Base-by-base conservation (phyloP, 1,284 basidiomycete species). In the Trichosporon coremiiforme region DNA sequence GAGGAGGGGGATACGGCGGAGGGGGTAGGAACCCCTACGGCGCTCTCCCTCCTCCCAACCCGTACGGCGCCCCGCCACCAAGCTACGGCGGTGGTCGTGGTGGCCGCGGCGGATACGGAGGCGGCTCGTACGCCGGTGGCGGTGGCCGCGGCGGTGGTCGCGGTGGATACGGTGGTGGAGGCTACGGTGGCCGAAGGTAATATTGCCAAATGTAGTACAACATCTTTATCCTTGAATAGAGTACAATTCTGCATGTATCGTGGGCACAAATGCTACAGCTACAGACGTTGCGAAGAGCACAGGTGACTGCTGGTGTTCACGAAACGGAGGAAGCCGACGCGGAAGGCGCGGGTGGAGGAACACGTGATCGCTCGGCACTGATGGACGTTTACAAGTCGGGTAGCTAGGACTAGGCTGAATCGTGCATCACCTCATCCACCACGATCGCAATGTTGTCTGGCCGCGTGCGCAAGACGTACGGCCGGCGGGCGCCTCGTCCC, bases 121-220 rank as follows among this genome's bases (percentile, higher is more conserved):
- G 67, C 38, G 62, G 64, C 17, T 63, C 53, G 2, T 50, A 50
- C 29, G 55, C 60, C 13, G 55, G 65, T 10, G 53, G 41, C 15
- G 60, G 60, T 17, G n/a, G n/a, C n/a, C n/a, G n/a, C n/a, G 57
- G 66, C 47, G 66, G 65, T 12, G 50, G 31, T 22, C 73, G 73
- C 25, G 73, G 74, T 33, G 69, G 73, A 29, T 75, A 87, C 60
- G 89, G 89, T 10, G 70, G 76, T n/a, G 87, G 88, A 29, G 80
- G 83, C 17, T 78, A 78, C 31, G 77, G 74, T 50, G 78, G 78
- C 7, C 80, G 82, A 12, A 60, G 57, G 57, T 60, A 33, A 60
- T 33, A 33, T 60, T 31, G 29, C n/a, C 29, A 31, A 60, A 33
- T 33, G 57, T 60, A 60, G 57, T 60, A 33, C 31, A 60, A 33